Conservation (phyloP, 2,329 filamentous ascomycete genomes). For the Fusarium setosum region DNA sequence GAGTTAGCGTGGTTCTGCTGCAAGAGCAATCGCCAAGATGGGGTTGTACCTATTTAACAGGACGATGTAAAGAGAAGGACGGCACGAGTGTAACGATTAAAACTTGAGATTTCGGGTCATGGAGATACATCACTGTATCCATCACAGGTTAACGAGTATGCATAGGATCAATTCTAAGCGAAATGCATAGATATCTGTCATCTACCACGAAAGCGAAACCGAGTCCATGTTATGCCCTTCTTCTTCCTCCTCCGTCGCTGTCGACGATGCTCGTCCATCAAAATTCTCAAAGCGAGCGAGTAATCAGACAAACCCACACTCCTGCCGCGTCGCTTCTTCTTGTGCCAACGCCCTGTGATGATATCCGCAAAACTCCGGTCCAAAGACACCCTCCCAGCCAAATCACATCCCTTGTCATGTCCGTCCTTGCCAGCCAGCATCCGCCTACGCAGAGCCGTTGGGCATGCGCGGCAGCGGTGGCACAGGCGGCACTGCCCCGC, state of each 20-base stretch:
- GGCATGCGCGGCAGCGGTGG: constrained; percentile 58
- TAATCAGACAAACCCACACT: constrained; percentile 16
- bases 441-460: constrained; percentile 48
- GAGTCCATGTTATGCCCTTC: constrained; percentile 23
- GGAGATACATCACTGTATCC: background rate
- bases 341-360: constrained; percentile 42
- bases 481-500: constrained; percentile 49
- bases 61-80: background rate
- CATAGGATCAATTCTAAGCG: constrained; percentile 25
- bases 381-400: constrained; percentile 22
- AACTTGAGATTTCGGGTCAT: background rate
- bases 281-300: constrained; percentile 31
- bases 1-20: too few species aligned
- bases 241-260: constrained; percentile 9
- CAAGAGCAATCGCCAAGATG: too few species aligned
- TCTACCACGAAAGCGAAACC: constrained; percentile 26
- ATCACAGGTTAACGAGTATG: too few species aligned
- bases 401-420: constrained; percentile 19
- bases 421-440: constrained; percentile 1
- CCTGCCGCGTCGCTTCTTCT: constrained; percentile 24
- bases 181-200: constrained; percentile 30
- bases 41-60: background rate
- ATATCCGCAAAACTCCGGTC: constrained; percentile 44
- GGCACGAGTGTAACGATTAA: background rate
- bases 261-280: constrained; percentile 17